Evolutionary conservation across 192 early-diverging fungal genomes (phyloP).

Genomic region (Backusella sp.): DNA sequence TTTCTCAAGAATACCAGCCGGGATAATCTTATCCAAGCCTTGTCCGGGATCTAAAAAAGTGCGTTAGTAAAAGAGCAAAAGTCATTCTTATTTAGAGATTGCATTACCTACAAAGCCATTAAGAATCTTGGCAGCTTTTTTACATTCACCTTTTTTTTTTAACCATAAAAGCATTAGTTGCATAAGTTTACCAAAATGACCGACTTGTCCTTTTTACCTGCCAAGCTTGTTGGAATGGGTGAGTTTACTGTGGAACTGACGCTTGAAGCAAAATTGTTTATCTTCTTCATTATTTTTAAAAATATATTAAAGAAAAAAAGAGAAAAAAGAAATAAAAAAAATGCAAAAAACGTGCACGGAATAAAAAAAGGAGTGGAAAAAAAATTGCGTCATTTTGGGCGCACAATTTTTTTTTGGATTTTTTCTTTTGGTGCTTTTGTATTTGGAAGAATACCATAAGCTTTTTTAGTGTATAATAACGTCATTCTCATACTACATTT

Average conservation of each 20-base stretch:
- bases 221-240: slow-evolving; percentile 11
- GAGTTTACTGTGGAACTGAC: neutral
- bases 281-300: neutral
- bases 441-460: neutral
- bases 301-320: neutral
- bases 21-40: slow-evolving; percentile 69
- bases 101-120: slow-evolving; percentile 30
- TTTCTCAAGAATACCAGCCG: slow-evolving; percentile 58
- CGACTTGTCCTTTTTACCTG: neutral
- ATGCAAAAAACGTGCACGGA: neutral
- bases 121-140: slow-evolving; percentile 31
- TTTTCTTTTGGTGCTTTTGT: too few relatives aligned
- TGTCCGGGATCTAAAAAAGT: slow-evolving; percentile 34
- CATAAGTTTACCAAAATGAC: neutral
- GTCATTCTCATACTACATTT: too few relatives aligned
- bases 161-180: neutral
- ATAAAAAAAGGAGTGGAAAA: slow-evolving; percentile 1
- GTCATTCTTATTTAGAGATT: neutral
- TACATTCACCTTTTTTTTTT: slow-evolving; percentile 25
- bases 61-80: neutral
- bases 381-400: slow-evolving; percentile 1
- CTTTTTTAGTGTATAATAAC: too few relatives aligned
- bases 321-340: slow-evolving; percentile 2
- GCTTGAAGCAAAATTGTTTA: neutral
- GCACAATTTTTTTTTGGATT: neutral